Evolutionary conservation across 2,329 filamentous ascomycete genomes (phyloP).

Genomic region (Rhynchosporium secalis): DNA sequence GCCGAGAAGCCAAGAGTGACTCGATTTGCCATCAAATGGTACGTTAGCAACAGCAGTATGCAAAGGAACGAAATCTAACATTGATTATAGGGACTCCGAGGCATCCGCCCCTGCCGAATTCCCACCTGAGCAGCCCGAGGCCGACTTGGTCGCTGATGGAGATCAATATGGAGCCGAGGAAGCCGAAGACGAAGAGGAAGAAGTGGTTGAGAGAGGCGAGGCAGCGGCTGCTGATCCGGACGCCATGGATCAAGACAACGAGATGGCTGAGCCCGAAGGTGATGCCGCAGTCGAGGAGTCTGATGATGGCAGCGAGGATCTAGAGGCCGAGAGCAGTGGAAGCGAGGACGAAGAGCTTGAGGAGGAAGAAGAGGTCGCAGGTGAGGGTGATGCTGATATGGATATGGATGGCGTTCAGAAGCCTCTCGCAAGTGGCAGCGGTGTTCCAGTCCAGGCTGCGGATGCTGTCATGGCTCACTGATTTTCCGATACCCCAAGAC

Average conservation of each 20-base stretch:
- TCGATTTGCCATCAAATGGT: conserved; percentile 98
- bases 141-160: conserved; percentile 82
- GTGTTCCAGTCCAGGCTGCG: conserved; percentile 23
- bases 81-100: conserved; percentile 79
- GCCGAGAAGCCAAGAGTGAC: conserved; percentile 98
- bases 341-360: conserved; percentile 54
- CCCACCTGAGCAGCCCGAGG: conserved; percentile 95
- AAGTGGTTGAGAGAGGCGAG: conserved; percentile 55
- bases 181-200: conserved; percentile 70
- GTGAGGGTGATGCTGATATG: conserved; percentile 50
- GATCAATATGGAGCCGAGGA: conserved; percentile 91
- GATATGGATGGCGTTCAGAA: conserved; percentile 48
- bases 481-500: conserved; percentile 30
- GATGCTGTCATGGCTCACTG: conserved; percentile 40
- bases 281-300: conserved; percentile 59
- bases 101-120: conserved; percentile 94
- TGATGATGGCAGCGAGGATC: conserved; percentile 75
- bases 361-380: conserved; percentile 51
- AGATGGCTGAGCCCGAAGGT: conserved; percentile 72
- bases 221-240: conserved; percentile 49
- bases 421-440: conserved; percentile 26
- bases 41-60: conserved; percentile 40
- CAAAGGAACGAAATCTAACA: conserved; percentile 31
- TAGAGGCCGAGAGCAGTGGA: conserved; percentile 74
- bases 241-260: conserved; percentile 62